Conservation (phyloP, 2,329 filamentous ascomycete species). For the Pseudocercospora cruenta region DNA sequence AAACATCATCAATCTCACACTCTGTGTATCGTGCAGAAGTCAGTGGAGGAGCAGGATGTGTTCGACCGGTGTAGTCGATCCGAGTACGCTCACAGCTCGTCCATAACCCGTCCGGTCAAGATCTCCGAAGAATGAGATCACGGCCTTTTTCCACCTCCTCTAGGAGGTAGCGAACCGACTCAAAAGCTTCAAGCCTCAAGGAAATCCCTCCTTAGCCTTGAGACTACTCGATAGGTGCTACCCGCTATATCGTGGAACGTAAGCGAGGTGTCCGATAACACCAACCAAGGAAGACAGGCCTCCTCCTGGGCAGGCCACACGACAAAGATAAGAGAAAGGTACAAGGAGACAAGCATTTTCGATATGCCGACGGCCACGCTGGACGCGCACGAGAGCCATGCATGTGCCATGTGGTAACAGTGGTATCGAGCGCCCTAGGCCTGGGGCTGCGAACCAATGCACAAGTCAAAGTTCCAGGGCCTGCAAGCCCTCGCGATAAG, state of each 20-base stretch:
- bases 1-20: background rate
- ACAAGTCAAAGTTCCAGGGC: slow-evolving; percentile 7
- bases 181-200: background rate
- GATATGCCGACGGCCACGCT: slow-evolving; percentile 5
- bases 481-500: slow-evolving; percentile 17
- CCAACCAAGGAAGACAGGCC: slow-evolving; percentile 10
- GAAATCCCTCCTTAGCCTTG: no score
- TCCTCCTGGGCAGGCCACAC: slow-evolving; percentile 12
- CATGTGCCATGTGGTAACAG: background rate
- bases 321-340: slow-evolving; percentile 16
- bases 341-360: background rate
- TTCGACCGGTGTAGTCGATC: no score
- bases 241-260: background rate
- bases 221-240: background rate
- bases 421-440: no score
- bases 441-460: no score
- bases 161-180: background rate
- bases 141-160: background rate
- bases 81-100: background rate
- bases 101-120: background rate
- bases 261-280: background rate
- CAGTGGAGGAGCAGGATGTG: no score
- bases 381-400: background rate
- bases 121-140: background rate
- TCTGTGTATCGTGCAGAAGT: background rate